Evolutionary conservation across 805 yeast genomes (phyloP).

Genomic region (Ogataea methylovora): DNA sequence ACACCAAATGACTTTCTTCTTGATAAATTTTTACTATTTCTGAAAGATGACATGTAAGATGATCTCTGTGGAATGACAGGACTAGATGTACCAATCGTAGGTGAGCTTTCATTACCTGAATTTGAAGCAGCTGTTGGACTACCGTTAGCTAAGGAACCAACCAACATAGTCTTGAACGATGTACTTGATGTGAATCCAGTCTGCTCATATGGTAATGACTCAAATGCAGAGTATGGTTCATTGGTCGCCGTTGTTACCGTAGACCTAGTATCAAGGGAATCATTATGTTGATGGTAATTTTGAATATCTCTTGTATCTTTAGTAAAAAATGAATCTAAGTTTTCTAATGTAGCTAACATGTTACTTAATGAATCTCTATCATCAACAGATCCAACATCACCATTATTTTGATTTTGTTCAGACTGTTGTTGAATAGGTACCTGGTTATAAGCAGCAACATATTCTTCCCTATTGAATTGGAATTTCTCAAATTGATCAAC

Average conservation of each 20-base stretch:
- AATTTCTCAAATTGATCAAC: conserved; percentile 16
- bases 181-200: conserved; percentile 43
- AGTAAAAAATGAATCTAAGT: conserved; percentile 81
- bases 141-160: conserved; percentile 10
- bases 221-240: conserved; percentile 18
- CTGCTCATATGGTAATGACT: conserved; percentile 20
- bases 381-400: conserved; percentile 42
- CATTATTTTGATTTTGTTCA: not conserved
- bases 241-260: conserved; percentile 25
- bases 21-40: conserved; percentile 1
- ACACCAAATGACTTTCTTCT: conserved; percentile 3
- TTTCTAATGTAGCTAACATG: conserved; percentile 90
- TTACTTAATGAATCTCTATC: conserved; percentile 69
- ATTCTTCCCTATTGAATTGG: conserved; percentile 58
- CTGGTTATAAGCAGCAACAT: conserved; percentile 28
- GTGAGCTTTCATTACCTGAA: conserved; percentile 2
- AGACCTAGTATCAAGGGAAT: conserved; percentile 56
- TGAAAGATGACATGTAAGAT: conserved; percentile 8
- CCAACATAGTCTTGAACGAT: conserved; percentile 69
- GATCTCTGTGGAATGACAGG: conserved; percentile 3
- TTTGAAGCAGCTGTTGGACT: conserved; percentile 7
- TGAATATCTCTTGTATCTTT: conserved; percentile 35
- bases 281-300: conserved; percentile 34
- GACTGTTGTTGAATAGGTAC: conserved; percentile 13
- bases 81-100: not conserved